Base-by-base conservation (phyloP, 768 basidiomycete genomes). In the Tulasnella sp. region DNA sequence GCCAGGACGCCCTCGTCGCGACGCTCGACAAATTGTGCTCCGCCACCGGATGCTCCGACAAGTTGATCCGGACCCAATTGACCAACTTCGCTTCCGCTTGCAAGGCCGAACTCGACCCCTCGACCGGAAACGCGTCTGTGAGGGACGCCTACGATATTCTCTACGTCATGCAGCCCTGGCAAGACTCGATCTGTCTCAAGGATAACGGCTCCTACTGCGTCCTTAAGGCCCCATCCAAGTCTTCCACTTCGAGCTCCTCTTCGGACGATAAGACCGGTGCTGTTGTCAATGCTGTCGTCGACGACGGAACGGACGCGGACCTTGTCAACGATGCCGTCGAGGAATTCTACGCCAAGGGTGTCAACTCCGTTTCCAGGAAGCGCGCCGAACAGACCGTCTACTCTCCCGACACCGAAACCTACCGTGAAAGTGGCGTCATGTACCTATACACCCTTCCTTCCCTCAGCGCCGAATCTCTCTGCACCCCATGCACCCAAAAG, bases 401-500 rank as follows among this genome's bases (percentile, higher is more conserved):
- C 76, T 82, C 42, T 73, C 87, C 87, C 79, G 86, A 87, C 84
- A 81, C 85, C 71, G 81, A 86, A 71, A 89, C 89, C 83, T 94
- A 93, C 87, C 82, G 84, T 48, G 71, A 80, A 9, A 84, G 85
- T 77, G 85, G 85, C 82, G 85, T 98, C 77, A 87, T 90, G 46
- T 98, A 94, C 93, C 87, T 98, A 82, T 91, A 93, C 91, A 88
- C 94, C 83, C 84, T 88, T 39, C 87, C 92, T 71, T 81, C 82
- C 80, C 85, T 89, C 83, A 48, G 88, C 38, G 84, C 87, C n/a
- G 82, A 85, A 38, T 76, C 85, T 34, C 91, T 98, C 68, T 98
- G 97, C 91, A 91, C 88, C 2, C 82, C 91, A 19, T 99, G 97
- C 91, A 91, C 94, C 18, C 90, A 93, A 84, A 89, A 89, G 81